Evolutionary conservation across 768 basidiomycete genomes (phyloP).

Genomic region (Udeniomyces megalosporus): DNA sequence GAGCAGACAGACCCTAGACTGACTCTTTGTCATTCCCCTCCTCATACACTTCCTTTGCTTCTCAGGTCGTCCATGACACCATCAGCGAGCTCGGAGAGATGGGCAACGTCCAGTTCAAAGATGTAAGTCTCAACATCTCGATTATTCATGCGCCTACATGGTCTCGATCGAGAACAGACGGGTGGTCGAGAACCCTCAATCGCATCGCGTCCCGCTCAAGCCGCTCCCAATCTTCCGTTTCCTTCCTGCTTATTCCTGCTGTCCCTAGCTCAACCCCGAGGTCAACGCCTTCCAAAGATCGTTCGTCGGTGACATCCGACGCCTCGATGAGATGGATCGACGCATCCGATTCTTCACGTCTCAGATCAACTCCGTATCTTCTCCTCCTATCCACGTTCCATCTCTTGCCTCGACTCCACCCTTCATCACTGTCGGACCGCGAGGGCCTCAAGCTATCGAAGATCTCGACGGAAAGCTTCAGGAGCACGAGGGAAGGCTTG

Average conservation of each 20-base stretch:
- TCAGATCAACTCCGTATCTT: conserved; percentile 69
- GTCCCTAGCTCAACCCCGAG: conserved; percentile 64
- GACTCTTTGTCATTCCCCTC: neutral
- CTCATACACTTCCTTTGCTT: neutral
- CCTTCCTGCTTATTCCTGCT: neutral
- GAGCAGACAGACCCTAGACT: too few relatives aligned
- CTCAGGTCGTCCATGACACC: conserved; percentile 63
- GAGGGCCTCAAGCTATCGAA: conserved; percentile 82
- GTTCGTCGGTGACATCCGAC: conserved; percentile 87
- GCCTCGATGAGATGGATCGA: conserved; percentile 89
- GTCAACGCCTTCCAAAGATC: conserved; percentile 97
- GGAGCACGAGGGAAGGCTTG: conserved; percentile 69
- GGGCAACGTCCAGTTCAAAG: conserved; percentile 92
- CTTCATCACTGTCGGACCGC: conserved; percentile 74
- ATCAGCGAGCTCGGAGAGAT: conserved; percentile 89
- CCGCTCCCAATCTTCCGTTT: too few relatives aligned
- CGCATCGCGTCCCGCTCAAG: too few relatives aligned
- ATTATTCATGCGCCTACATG: neutral
- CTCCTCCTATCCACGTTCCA: conserved; percentile 59
- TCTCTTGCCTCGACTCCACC: conserved; percentile 74
- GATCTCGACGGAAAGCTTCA: conserved; percentile 73
- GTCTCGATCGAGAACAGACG: too few relatives aligned
- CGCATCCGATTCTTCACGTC: conserved; percentile 74
- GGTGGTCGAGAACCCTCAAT: too few relatives aligned
- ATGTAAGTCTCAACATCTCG: conserved; percentile 40